Percentiles rank a stretch among this genome's conserved stretches.
Conservation (phyloP, 371 early-diverging fungal species). For the Caulochytrium protostelioides region DNA sequence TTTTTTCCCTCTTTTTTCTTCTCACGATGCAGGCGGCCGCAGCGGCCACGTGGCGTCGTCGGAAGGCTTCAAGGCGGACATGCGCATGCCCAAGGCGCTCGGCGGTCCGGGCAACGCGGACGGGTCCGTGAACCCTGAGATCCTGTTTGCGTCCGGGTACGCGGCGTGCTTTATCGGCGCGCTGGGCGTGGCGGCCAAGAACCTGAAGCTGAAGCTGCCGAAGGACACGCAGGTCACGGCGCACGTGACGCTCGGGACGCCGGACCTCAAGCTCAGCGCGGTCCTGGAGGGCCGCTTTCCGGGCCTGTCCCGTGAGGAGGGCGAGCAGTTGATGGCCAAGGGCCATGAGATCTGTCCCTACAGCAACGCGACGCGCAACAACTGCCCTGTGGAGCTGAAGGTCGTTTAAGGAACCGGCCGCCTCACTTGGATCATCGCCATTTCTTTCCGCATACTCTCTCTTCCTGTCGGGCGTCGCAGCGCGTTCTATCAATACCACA, state of each 20-base stretch:
- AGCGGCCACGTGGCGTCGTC: no score
- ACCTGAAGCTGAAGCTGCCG: slow-evolving; percentile 5
- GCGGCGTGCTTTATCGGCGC: slow-evolving; percentile 10
- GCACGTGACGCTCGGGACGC: slow-evolving; percentile 2
- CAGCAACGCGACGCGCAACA: slow-evolving; percentile 16
- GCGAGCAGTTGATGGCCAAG: slow-evolving; percentile 11
- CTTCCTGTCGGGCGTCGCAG: no score
- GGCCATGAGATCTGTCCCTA: slow-evolving; percentile 23
- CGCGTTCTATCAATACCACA: no score
- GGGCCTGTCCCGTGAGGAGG: slow-evolving; percentile 9
- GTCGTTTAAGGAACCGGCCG: slow-evolving; percentile 17
- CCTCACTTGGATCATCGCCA: no score
- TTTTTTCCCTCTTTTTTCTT: no score
- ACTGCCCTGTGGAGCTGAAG: slow-evolving; percentile 17
- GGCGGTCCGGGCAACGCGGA: slow-evolving; percentile 22
- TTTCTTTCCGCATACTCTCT: no score
- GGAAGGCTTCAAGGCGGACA: slow-evolving; percentile 15
- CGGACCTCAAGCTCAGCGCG: slow-evolving; percentile 8
- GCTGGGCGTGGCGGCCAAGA: slow-evolving; percentile 7
- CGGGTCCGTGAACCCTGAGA: slow-evolving; percentile 34
- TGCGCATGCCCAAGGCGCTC: slow-evolving; percentile 27
- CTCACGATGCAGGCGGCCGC: no score
- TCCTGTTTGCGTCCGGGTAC: slow-evolving; percentile 7
- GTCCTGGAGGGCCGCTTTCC: slow-evolving; percentile 13
- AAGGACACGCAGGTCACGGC: slow-evolving; percentile 5